Percentiles rank a stretch among this genome's conserved stretches.
Conservation (phyloP, 2,329 filamentous ascomycete genomes). For the Didymosphaeria variabile region DNA sequence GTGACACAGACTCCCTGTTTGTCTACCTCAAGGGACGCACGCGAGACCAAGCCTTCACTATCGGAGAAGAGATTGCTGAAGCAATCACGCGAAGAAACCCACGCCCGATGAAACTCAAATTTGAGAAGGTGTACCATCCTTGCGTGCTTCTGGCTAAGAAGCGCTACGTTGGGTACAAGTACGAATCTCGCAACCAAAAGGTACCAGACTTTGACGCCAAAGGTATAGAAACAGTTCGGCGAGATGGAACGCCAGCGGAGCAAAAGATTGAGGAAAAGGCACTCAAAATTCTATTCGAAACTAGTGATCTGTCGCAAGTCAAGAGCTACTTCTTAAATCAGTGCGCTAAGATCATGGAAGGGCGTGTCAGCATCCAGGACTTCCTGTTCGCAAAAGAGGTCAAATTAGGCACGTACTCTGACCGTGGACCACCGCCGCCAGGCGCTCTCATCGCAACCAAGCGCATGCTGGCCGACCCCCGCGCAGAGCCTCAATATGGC, state of each 20-base stretch:
- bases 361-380: slow-evolving; percentile 87
- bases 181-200: slow-evolving; percentile 77
- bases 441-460: slow-evolving; percentile 89
- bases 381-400: slow-evolving; percentile 97
- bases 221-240: slow-evolving; percentile 94
- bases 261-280: slow-evolving; percentile 97
- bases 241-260: slow-evolving; percentile 93
- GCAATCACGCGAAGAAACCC: slow-evolving; percentile 91
- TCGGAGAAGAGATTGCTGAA: slow-evolving; percentile 90
- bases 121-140: slow-evolving; percentile 97
- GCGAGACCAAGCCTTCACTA: slow-evolving; percentile 86
- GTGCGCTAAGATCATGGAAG: slow-evolving; percentile 91
- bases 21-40: slow-evolving; percentile 88
- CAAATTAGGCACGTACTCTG: slow-evolving; percentile 85
- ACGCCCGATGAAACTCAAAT: slow-evolving; percentile 91
- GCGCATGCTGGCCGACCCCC: slow-evolving; percentile 84
- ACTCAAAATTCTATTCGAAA: slow-evolving; percentile 87
- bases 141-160: slow-evolving; percentile 96
- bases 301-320: slow-evolving; percentile 85
- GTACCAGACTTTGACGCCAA: slow-evolving; percentile 96
- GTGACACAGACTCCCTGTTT: slow-evolving; percentile 96
- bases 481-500: slow-evolving; percentile 91
- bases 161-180: slow-evolving; percentile 97
- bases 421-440: slow-evolving; percentile 80
- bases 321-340: slow-evolving; percentile 91